These are phyloP conservation scores for Aspergillus bridgeri DNA, from an alignment of 495 filamentous ascomycete genomes.

Conservation along the genomic window DNA sequence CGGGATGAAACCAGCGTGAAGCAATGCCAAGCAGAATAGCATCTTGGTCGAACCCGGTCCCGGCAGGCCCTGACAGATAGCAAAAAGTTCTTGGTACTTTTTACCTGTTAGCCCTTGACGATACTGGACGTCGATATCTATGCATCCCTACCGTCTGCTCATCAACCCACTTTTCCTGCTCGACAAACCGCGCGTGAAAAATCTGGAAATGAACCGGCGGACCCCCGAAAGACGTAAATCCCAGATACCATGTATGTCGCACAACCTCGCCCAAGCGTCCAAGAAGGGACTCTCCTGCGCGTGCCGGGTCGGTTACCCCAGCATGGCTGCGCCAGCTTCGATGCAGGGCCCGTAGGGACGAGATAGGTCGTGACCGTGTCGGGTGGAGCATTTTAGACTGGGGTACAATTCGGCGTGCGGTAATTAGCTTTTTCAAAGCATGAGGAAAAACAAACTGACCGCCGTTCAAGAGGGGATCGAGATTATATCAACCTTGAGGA, in stretches of 20 bases:
- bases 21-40: conserved; percentile 67
- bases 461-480: background rate
- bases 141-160: conserved; percentile 56
- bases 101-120: background rate
- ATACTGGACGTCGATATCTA: background rate
- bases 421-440: background rate
- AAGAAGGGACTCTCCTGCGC: background rate
- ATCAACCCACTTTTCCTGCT: conserved; percentile 66
- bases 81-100: conserved; percentile 84
- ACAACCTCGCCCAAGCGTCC: conserved; percentile 36
- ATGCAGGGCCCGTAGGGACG: conserved; percentile 7
- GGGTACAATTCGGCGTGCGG: background rate
- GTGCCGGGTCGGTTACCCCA: background rate
- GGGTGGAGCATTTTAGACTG: conserved; percentile 8
- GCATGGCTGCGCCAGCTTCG: conserved; percentile 6
- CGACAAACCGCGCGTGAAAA: conserved; percentile 62
- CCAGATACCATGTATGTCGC: conserved; percentile 59
- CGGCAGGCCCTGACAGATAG: conserved; percentile 70
- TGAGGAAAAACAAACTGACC: background rate
- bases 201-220: conserved; percentile 72
- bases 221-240: conserved; percentile 69
- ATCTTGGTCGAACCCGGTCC: conserved; percentile 81
- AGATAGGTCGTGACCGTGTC: conserved; percentile 1
- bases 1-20: conserved; percentile 60
- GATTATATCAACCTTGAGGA: background rate